Conservation (phyloP, 2,329 filamentous ascomycete species). For the Magnaporthiopsis rhizophila region DNA sequence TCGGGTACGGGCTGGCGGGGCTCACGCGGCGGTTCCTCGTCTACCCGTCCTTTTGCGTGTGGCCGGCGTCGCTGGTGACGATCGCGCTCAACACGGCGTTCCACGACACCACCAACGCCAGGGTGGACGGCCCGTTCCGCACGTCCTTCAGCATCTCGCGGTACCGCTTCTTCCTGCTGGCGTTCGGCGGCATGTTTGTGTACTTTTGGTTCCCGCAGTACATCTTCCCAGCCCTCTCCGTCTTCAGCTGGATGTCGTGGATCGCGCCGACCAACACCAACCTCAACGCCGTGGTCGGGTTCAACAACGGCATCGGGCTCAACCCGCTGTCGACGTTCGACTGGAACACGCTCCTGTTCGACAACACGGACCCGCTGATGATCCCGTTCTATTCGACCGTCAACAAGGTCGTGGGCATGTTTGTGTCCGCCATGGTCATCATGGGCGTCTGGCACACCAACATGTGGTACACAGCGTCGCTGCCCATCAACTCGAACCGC, state of each 20-base stretch:
- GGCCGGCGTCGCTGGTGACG: slow-evolving; percentile 39
- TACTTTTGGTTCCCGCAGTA: slow-evolving; percentile 45
- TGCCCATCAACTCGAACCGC: slow-evolving; percentile 43
- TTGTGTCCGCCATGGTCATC: slow-evolving; percentile 46
- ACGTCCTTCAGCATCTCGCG: slow-evolving; percentile 32
- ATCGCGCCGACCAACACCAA: slow-evolving; percentile 34
- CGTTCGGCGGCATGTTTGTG: slow-evolving; percentile 37
- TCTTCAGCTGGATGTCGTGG: slow-evolving; percentile 47
- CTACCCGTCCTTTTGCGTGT: slow-evolving; percentile 42
- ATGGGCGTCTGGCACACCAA: slow-evolving; percentile 51
- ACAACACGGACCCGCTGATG: slow-evolving; percentile 23
- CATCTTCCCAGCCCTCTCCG: slow-evolving; percentile 35
- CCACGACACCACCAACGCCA: slow-evolving; percentile 32
- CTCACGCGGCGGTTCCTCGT: slow-evolving; percentile 41
- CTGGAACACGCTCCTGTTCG: slow-evolving; percentile 25
- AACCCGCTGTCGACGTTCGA: slow-evolving; percentile 32
- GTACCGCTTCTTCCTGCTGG: slow-evolving; percentile 35
- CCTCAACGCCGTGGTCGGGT: slow-evolving; percentile 23
- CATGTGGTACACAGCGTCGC: slow-evolving; percentile 44
- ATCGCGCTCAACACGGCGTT: slow-evolving; percentile 40
- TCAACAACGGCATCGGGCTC: slow-evolving; percentile 25
- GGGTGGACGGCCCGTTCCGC: slow-evolving; percentile 31
- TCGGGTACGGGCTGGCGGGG: slow-evolving; percentile 48
- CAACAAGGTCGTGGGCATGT: slow-evolving; percentile 52
- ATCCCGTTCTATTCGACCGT: slow-evolving; percentile 50